phyloP scores from a whole-genome alignment of 345 rosid genomes.

The Gossypium sturtianum region DNA sequence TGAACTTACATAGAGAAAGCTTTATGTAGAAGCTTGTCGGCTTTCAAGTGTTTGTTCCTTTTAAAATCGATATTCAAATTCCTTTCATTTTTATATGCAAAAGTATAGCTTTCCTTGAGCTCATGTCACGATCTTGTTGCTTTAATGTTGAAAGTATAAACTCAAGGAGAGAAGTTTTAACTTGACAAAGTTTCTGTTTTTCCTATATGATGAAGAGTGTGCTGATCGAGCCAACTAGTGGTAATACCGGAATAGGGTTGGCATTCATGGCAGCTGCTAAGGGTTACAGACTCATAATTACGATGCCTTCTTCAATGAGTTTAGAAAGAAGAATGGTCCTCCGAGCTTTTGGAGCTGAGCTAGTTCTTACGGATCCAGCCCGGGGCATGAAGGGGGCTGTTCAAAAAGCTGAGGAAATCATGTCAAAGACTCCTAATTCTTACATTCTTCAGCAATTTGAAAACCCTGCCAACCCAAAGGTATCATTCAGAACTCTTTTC shows the following conservation, averaged over 20 bases:
- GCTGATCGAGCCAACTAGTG: conserved; percentile 76
- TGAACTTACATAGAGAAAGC: background rate
- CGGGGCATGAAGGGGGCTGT: conserved; percentile 74
- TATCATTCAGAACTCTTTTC: conserved; percentile 20
- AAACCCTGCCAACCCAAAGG: conserved; percentile 77
- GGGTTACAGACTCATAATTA: conserved; percentile 63
- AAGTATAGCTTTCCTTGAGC: background rate
- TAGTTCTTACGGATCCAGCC: conserved; percentile 76
- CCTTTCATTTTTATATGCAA: background rate
- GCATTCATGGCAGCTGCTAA: conserved; percentile 85
- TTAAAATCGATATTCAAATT: background rate
- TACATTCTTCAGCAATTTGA: conserved; percentile 72
- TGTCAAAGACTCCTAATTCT: conserved; percentile 58
- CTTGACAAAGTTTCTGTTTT: conserved; percentile 12
- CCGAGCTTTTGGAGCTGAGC: conserved; percentile 72
- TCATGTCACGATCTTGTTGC: background rate
- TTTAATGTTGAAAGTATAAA: background rate
- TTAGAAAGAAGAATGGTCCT: conserved; percentile 82
- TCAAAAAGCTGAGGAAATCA: conserved; percentile 69
- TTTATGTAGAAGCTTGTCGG: background rate
- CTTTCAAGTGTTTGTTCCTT: background rate
- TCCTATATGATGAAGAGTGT: conserved; percentile 42
- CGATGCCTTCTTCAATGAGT: conserved; percentile 83
- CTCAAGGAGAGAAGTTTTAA: background rate
- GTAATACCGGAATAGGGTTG: conserved; percentile 75